A percentile compares a stretch with the other conserved stretches of the same genome.
Conservation (phyloP, 495 filamentous ascomycete species). For the Aspergillus conjunctus region DNA sequence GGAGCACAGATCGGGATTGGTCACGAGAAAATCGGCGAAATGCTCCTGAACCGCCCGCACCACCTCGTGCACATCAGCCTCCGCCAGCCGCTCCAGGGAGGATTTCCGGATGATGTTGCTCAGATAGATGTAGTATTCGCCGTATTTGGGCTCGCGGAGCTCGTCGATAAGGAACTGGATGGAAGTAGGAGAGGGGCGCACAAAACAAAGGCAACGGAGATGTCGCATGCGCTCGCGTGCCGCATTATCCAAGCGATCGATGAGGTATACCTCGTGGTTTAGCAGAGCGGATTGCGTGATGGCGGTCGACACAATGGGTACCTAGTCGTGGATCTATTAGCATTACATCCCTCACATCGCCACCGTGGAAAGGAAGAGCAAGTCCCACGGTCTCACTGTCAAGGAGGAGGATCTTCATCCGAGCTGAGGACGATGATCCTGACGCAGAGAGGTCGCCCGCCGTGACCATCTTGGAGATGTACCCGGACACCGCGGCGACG, state of each 20-base stretch:
- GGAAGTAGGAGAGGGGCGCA: constrained; percentile 86
- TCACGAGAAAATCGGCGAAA: constrained; percentile 91
- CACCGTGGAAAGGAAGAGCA: constrained; percentile 15
- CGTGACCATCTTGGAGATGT: constrained; percentile 96
- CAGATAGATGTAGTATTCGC: constrained; percentile 96
- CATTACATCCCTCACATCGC: background rate
- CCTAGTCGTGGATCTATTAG: constrained; percentile 41
- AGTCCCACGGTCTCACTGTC: constrained; percentile 86
- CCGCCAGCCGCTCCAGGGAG: constrained; percentile 88
- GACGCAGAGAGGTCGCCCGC: constrained; percentile 67
- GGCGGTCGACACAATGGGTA: constrained; percentile 89
- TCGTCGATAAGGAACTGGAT: constrained; percentile 95
- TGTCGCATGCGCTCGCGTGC: constrained; percentile 98
- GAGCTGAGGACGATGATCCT: constrained; percentile 72
- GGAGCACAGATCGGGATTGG: constrained; percentile 92
- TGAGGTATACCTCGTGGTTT: constrained; percentile 96
- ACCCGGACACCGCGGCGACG: constrained; percentile 86
- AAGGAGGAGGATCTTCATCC: constrained; percentile 98
- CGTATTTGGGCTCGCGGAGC: constrained; percentile 93
- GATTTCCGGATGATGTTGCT: constrained; percentile 98
- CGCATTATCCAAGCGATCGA: constrained; percentile 89
- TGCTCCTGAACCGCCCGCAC: constrained; percentile 91
- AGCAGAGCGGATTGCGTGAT: constrained; percentile 95
- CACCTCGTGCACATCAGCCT: constrained; percentile 98
- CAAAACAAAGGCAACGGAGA: constrained; percentile 88